These are phyloP conservation scores for Pistacia integerrima DNA, from an alignment of 345 rosid genomes.

Conservation along the genomic window DNA sequence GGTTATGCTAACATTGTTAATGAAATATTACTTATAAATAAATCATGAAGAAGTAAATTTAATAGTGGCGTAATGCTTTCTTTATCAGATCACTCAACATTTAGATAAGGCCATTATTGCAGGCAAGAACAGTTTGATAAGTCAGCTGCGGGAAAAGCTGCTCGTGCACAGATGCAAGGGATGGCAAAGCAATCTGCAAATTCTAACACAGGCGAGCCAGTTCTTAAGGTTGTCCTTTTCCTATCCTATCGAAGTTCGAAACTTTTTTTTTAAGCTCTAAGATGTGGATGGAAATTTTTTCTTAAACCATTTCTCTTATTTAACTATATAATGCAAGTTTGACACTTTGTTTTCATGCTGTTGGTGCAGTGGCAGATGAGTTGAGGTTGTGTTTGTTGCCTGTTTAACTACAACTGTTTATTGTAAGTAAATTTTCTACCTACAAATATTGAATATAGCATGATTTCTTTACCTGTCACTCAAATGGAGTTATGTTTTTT, in stretches of 20 bases:
- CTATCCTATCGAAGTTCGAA: not conserved
- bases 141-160: slow-evolving; percentile 94
- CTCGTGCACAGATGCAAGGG: slow-evolving; percentile 68
- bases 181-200: slow-evolving; percentile 79
- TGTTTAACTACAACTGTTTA: slow-evolving; percentile 15
- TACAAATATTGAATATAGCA: not conserved
- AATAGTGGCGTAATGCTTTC: slow-evolving; percentile 4
- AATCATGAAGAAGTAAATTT: slow-evolving; percentile 2
- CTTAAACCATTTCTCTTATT: slow-evolving; percentile 12
- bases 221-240: slow-evolving; percentile 59
- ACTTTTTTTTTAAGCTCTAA: not conserved
- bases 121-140: slow-evolving; percentile 87
- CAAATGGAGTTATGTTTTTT: not conserved
- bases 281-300: not conserved
- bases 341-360: slow-evolving; percentile 24
- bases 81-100: not conserved
- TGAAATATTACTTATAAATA: not conserved
- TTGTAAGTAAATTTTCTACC: slow-evolving; percentile 21
- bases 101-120: slow-evolving; percentile 21
- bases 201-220: slow-evolving; percentile 80
- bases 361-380: slow-evolving; percentile 72
- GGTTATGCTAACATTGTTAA: not conserved
- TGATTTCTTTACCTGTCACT: slow-evolving; percentile 11
- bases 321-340: slow-evolving; percentile 7
- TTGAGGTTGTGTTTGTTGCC: slow-evolving; percentile 22